Evolutionary conservation across 2,329 filamentous ascomycete genomes (phyloP), one percentile per base, ranked within the genome.

Genomic region (Ophiostoma pallidulum): DNA sequence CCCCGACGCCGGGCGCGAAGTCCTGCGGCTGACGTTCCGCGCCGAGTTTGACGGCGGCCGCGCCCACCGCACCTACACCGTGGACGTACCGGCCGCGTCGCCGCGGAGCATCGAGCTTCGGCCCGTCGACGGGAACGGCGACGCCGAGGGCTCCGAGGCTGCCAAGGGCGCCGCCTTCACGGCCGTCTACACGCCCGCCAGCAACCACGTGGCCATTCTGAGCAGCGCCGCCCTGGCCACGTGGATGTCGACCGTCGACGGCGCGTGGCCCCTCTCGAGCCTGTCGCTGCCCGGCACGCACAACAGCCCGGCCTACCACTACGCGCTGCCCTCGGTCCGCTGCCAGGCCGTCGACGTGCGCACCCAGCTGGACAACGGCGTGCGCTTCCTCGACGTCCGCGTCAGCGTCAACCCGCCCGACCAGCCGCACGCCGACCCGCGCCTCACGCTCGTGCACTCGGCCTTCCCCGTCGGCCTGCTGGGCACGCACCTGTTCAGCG

Each of bases 221-320:
- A 86, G 81, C 52, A 88, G 81, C 5, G 75, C 82, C 14, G 74
- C 79, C 46, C 75, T 90, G 42, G 62, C 79, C 52, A 67, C 72
- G 45, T 95, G 92, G 92, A 97, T 97, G 90, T 66, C 72, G 48
- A 74, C 81, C 52, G 73, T 97, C 36, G 71, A 75, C 51, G 78
- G 90, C 58, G 74, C 80, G 18, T 83, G 79, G 44, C 80, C 87
- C 2, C 71, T 97, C 4, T 85, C 86, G 1, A 75, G 83, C 3
- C 78, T 98, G 42, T 92, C 85, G 42, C 92, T 97, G 53, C 92
- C 92, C 0, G 92, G 92, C 54, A 96, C 92, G 0, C 92, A 98
- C 71, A 97, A 98, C 68, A 87, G 86, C 16, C 87, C 92, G 7
- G 94, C 90, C 9, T 84, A 78, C 67, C 75, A 94, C 70, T 75